Evolutionary conservation across 2,329 filamentous ascomycete genomes (phyloP), one percentile per base, ranked within the genome.

Genomic region (Calonectria hawksworthii): DNA sequence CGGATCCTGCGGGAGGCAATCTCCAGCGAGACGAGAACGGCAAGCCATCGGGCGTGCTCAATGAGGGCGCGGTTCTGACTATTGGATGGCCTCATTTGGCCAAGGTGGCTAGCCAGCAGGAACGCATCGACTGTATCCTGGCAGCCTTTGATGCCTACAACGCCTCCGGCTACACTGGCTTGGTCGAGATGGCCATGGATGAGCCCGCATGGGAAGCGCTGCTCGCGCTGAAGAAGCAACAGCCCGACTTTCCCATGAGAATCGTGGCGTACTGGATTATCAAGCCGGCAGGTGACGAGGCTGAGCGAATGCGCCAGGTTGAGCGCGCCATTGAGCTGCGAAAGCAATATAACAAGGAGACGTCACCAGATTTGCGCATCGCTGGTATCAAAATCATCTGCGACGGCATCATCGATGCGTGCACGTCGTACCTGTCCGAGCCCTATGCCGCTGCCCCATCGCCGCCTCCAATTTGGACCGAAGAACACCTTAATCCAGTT

Each of bases 331-430:
- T 89, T 50, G 87, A 88, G 70, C 80, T 91, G 44, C 84, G 83
- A 23, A 72, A 70, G 9, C 69, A 81, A 68, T 85, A 83, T 76
- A 86, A 83, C 74, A 82, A 81, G 11, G 77, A 82, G 14, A 84
- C 78, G 0, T 85, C 83, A 1, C 85, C 85, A 0, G 85, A 88
- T 68, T 79, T 87, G 70, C 89, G 89, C 11, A 84, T 93, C 23
- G 88, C 89, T 0, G 92, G 92, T 11, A 90, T 93, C 83, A 93
- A 93, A 81, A 82, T 93, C 52, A 91, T 93, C 70, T 90, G 89
- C 78, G 92, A 93, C 77, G 92, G 92, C 14, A 90, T 93, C 59
- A 86, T 93, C 64, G 92, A 93, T 76, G 90, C 89, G 0, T 93
- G 91, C 82, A 93, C 92, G 1, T 91, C 92, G 0, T 89, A 88